These are phyloP conservation scores for Lactarius trivialis DNA, from an alignment of 768 basidiomycete species.

Conservation along the genomic window DNA sequence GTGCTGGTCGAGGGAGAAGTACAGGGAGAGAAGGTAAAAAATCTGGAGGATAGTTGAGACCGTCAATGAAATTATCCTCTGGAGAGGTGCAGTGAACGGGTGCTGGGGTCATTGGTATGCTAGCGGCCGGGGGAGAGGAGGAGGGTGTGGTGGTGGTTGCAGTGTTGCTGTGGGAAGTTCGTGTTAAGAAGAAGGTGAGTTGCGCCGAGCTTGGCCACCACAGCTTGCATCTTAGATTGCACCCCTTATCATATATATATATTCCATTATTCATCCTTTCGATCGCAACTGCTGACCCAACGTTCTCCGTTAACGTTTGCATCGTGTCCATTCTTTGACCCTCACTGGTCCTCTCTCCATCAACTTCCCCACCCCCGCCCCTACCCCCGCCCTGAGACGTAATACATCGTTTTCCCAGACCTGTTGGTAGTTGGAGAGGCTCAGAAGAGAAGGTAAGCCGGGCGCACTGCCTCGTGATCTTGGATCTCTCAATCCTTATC, in stretches of 20 bases:
- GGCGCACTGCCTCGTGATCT: constrained; percentile 17
- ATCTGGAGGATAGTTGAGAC: constrained; percentile 25
- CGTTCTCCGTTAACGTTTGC: not conserved
- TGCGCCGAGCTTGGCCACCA: not conserved
- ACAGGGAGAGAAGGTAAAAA: constrained; percentile 28
- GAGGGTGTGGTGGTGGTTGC: not conserved
- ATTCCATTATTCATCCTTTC: constrained; percentile 4
- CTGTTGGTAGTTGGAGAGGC: not conserved
- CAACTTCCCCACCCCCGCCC: not conserved
- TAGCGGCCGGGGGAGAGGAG: not conserved
- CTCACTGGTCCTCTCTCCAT: not conserved
- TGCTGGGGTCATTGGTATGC: constrained; percentile 11
- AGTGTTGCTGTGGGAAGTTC: constrained; percentile 11
- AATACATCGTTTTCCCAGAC: constrained; percentile 9
- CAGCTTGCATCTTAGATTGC: constrained; percentile 17
- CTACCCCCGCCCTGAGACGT: constrained; percentile 14
- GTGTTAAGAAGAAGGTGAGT: constrained; percentile 6
- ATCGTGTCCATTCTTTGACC: constrained; percentile 1
- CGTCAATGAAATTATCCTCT: constrained; percentile 18
- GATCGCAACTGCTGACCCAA: constrained; percentile 15
- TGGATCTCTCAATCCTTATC: constrained; percentile 20
- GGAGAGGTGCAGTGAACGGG: not conserved
- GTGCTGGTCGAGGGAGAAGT: constrained; percentile 32
- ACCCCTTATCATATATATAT: constrained; percentile 13
- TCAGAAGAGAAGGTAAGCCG: not conserved